Evolutionary conservation across 495 filamentous ascomycete genomes (phyloP).

Genomic region (Neurospora sp.): DNA sequence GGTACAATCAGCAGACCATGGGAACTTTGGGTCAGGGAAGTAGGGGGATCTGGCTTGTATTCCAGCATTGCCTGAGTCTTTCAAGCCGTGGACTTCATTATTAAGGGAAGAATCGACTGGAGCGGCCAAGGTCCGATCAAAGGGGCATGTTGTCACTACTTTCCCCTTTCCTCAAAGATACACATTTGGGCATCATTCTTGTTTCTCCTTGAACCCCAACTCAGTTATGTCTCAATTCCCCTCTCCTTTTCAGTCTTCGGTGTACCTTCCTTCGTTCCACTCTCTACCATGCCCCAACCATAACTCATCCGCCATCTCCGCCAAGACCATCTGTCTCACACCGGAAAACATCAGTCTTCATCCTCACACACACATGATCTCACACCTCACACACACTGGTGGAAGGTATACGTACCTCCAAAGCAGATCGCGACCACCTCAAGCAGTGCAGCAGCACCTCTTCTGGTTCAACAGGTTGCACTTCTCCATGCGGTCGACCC

Average conservation of each 20-base stretch:
- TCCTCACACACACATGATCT: not conserved
- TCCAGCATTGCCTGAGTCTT: conserved; percentile 3
- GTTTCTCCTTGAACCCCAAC: not conserved
- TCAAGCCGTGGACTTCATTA: not conserved
- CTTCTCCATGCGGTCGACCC: conserved; percentile 8
- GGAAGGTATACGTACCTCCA: not conserved
- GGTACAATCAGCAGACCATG: conserved; percentile 23
- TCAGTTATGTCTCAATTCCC: not conserved
- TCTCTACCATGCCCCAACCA: not conserved
- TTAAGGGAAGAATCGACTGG: not conserved
- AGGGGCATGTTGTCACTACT: not conserved
- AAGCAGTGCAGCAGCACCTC: conserved; percentile 7
- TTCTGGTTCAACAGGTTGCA: conserved; percentile 4
- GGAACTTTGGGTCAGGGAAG: conserved; percentile 34
- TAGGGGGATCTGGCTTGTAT: conserved; percentile 26
- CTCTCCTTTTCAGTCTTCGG: not conserved
- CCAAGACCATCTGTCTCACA: not conserved
- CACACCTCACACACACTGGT: not conserved
- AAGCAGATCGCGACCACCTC: not conserved
- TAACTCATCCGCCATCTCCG: not conserved
- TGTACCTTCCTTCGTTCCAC: not conserved
- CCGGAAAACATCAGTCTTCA: not conserved
- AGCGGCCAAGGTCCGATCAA: not conserved
- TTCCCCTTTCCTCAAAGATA: not conserved
- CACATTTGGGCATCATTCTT: not conserved